Evolutionary conservation across 306 rosid genomes (phyloP), one percentile per base, ranked within the genome.

Genomic region (Alnus rubra): DNA sequence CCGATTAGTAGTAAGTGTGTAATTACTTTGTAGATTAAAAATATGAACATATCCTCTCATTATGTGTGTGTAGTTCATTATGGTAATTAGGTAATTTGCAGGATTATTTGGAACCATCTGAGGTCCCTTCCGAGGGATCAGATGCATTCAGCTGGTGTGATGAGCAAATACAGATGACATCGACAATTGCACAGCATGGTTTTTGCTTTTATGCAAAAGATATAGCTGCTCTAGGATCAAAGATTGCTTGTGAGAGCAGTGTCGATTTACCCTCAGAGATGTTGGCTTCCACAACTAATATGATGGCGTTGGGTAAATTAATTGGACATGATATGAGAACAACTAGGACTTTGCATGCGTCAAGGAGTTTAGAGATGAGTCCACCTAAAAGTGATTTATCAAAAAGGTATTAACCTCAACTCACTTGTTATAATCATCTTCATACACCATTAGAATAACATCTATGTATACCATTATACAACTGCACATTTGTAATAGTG

Each of bases 181-280:
- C 96, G 4, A 82, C 91, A 64, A 79, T 88, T 81, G 90, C 90
- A 16, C 84, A 44, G 56, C 98, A 93, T 89, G 99, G 98, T 63
- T 93, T 91, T 83, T 91, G 93, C 83, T 88, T 84, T 69, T 88
- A 86, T 59, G 88, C 91, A 42, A 90, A 87, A 78, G 78, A 58
- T 74, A 75, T 91, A 65, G 80, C 84, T 78, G 88, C 86, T 35
- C 78, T 79, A n/a, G 93, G 88, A 82, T 87, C 88, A 56, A 78
- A 37, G 73, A 63, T 79, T 30, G 92, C 88, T 76, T 79, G 42
- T 79, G 86, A 73, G 72, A 76, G 75, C 82, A 79, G 15, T 47
- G 80, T 85, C 55, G 93, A 90, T 86, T 53, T 88, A 54, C 74
- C 88, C 59, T 84, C 87, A 42, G 95, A 86, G 85, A 90, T 95